These are phyloP conservation scores for Spinellus fusiger DNA, from an alignment of 192 early-diverging fungal genomes.

Conservation along the genomic window DNA sequence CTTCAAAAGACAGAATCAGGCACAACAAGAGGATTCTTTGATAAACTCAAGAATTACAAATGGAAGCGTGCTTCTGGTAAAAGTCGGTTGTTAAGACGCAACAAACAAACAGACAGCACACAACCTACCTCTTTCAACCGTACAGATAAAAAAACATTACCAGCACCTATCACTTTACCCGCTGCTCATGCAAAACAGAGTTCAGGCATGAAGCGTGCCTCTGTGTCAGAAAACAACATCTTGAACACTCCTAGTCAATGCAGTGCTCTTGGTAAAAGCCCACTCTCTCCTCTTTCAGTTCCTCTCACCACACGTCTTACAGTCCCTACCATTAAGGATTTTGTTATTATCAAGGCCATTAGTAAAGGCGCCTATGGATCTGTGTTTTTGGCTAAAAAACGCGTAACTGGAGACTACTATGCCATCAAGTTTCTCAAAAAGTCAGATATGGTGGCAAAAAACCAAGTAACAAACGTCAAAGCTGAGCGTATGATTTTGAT, in stretches of 20 bases:
- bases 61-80: too few relatives aligned
- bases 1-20: too few relatives aligned
- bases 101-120: too few relatives aligned
- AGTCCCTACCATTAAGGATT: conserved; percentile 78
- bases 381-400: conserved; percentile 80
- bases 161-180: too few relatives aligned
- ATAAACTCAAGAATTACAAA: too few relatives aligned
- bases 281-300: conserved; percentile 23
- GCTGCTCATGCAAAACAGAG: too few relatives aligned
- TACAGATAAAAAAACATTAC: too few relatives aligned
- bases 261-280: conserved; percentile 16
- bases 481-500: conserved; percentile 86
- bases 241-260: conserved; percentile 7
- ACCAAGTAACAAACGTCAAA: conserved; percentile 87
- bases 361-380: conserved; percentile 88
- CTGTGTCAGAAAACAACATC: conserved; percentile 13
- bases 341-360: conserved; percentile 86
- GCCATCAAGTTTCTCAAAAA: conserved; percentile 86
- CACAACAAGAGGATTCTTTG: too few relatives aligned
- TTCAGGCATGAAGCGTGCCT: conserved; percentile 1
- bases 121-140: too few relatives aligned
- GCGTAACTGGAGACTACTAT: conserved; percentile 78
- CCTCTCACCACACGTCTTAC: conserved; percentile 38
- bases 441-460: conserved; percentile 87
- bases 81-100: too few relatives aligned